Percentiles rank a stretch among this genome's conserved stretches.
phyloP scores from a whole-genome alignment of 192 early-diverging fungal genomes.

The Spizellomyces punctatus region DNA sequence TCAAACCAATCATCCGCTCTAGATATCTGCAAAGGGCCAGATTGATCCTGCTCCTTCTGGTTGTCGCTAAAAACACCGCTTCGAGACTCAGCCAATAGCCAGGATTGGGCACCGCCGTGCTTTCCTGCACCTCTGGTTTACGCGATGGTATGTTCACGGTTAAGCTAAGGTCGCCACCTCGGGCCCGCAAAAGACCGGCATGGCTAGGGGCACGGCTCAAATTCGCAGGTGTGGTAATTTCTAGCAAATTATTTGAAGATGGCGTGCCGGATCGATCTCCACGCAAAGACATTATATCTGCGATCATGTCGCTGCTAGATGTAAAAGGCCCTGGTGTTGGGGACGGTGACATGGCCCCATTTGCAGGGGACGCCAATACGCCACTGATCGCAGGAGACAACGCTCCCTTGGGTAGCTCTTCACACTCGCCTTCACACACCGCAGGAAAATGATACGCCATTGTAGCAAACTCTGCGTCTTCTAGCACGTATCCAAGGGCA shows the following conservation, averaged over 20 bases:
- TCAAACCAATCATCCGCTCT: slow-evolving; percentile 24
- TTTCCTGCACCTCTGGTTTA: not conserved
- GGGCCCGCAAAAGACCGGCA: not conserved
- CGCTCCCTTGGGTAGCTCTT: not conserved
- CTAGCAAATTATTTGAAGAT: not conserved
- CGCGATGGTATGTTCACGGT: not conserved
- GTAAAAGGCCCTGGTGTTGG: not conserved
- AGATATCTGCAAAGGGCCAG: slow-evolving; percentile 35
- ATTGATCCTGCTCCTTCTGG: slow-evolving; percentile 14
- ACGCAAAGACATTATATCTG: not conserved
- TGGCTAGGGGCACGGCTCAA: slow-evolving; percentile 5
- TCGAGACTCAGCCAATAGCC: slow-evolving; percentile 31
- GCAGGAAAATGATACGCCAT: slow-evolving; percentile 20
- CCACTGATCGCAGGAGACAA: not conserved
- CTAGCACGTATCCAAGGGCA: slow-evolving; percentile 22
- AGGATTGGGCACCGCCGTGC: slow-evolving; percentile 8
- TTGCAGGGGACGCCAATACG: not conserved
- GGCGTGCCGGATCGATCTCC: slow-evolving; percentile 13
- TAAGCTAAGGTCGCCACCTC: not conserved
- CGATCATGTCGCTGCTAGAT: not conserved
- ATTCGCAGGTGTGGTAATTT: not conserved
- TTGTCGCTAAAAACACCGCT: slow-evolving; percentile 7
- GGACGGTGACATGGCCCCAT: not conserved
- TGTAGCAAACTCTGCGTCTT: slow-evolving; percentile 18
- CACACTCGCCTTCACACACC: not conserved